Evolutionary conservation across 208 protist species (phyloP).

Genomic region (Crithidia brevicula): DNA sequence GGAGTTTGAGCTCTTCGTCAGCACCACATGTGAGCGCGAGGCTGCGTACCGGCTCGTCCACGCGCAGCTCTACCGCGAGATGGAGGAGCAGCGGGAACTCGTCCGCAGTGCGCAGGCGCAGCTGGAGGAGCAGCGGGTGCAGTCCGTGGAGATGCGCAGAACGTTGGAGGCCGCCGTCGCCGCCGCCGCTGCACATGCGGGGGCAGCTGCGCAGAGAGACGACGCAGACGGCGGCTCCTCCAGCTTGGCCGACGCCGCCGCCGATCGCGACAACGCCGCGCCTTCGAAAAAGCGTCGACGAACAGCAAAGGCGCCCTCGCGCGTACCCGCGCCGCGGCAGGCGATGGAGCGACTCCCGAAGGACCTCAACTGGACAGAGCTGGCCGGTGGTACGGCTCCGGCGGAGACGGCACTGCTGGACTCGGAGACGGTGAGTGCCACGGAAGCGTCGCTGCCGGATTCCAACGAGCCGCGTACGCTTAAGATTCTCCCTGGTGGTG

Average conservation of each 20-base stretch:
- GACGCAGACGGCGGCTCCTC: not conserved
- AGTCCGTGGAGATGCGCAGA: constrained; percentile 10
- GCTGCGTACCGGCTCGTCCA: constrained; percentile 69
- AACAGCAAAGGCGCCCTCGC: not conserved
- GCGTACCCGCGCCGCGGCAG: not conserved
- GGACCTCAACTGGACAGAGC: not conserved
- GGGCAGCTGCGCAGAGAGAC: too few relatives aligned
- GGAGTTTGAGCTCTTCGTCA: constrained; percentile 75
- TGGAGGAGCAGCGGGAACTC: constrained; percentile 43
- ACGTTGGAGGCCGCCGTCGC: constrained; percentile 15
- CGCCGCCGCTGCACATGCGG: not conserved
- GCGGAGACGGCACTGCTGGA: not conserved
- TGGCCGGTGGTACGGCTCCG: not conserved
- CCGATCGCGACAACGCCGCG: not conserved
- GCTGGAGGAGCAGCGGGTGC: constrained; percentile 35
- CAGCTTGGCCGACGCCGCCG: not conserved
- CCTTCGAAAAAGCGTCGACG: constrained; percentile 5
- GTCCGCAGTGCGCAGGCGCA: constrained; percentile 45
- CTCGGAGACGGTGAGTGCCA: not conserved
- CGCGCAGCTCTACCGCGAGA: constrained; percentile 41
- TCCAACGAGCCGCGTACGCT: constrained; percentile 16
- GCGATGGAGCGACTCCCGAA: not conserved
- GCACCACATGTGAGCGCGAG: constrained; percentile 67
- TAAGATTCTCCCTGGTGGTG: constrained; percentile 22
- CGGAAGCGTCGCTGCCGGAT: not conserved